These are phyloP conservation scores for Colletotrichum higginsianum DNA, from an alignment of 2,329 filamentous ascomycete genomes.

Conservation along the genomic window DNA sequence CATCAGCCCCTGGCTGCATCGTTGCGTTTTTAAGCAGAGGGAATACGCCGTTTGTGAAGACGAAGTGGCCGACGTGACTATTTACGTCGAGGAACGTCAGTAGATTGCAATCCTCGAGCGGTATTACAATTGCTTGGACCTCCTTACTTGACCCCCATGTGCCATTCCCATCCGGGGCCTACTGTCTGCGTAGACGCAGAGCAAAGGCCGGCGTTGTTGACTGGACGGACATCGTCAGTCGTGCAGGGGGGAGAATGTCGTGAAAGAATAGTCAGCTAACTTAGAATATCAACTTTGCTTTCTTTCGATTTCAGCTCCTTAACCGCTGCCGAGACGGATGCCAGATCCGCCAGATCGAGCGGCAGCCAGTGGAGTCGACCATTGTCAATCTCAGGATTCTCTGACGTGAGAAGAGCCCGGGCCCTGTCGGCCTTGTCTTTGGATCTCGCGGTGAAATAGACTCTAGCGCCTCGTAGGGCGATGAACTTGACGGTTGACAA, in stretches of 20 bases:
- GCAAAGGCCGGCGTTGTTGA: constrained; percentile 47
- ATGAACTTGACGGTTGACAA: constrained; percentile 46
- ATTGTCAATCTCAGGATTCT: constrained; percentile 35
- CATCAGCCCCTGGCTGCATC: constrained; percentile 41
- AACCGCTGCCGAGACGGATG: constrained; percentile 43
- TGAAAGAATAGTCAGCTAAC: constrained; percentile 37
- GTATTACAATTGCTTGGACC: neutral
- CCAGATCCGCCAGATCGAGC: constrained; percentile 46
- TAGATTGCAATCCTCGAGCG: neutral
- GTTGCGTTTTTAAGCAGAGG: constrained; percentile 47
- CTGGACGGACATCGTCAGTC: constrained; percentile 19
- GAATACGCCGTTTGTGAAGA: constrained; percentile 47
- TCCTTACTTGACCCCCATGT: constrained; percentile 46
- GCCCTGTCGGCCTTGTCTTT: constrained; percentile 43
- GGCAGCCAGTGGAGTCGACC: constrained; percentile 42
- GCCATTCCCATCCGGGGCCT: constrained; percentile 45
- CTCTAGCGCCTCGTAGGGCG: constrained; percentile 46
- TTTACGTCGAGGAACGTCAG: constrained; percentile 4
- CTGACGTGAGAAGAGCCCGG: constrained; percentile 23
- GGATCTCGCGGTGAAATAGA: constrained; percentile 47
- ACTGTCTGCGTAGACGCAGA: constrained; percentile 26
- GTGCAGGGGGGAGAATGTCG: too few species aligned
- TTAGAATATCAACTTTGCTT: constrained; percentile 47
- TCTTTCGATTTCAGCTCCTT: constrained; percentile 44
- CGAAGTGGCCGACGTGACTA: constrained; percentile 49